phyloP scores from a whole-genome alignment of 2,329 filamentous ascomycete species.

The Clarireedia monteithiana region DNA sequence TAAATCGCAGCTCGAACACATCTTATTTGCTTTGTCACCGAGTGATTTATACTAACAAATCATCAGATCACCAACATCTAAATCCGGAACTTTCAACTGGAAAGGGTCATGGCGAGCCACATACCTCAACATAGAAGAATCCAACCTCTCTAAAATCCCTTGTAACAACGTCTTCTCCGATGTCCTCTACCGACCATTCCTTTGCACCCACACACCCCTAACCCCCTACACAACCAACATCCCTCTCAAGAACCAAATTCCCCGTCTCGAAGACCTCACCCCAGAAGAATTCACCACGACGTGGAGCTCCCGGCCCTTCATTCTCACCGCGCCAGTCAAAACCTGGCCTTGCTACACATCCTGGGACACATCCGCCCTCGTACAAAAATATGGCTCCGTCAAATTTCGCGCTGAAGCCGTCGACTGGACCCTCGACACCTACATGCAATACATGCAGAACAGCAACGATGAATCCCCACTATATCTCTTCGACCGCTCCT shows the following conservation, averaged over 20 bases:
- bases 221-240: slow-evolving; percentile 62
- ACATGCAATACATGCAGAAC: slow-evolving; percentile 72
- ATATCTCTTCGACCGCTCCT: slow-evolving; percentile 84
- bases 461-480: slow-evolving; percentile 81
- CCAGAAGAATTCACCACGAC: slow-evolving; percentile 63
- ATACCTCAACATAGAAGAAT: slow-evolving; percentile 51
- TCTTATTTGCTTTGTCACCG: background rate
- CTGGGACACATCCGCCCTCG: slow-evolving; percentile 66
- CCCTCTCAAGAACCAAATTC: slow-evolving; percentile 64
- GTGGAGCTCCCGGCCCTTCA: slow-evolving; percentile 79
- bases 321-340: slow-evolving; percentile 74
- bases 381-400: slow-evolving; percentile 54
- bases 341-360: slow-evolving; percentile 68
- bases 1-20: background rate
- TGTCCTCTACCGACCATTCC: slow-evolving; percentile 80
- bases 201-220: slow-evolving; percentile 71
- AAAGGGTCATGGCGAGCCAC: slow-evolving; percentile 79
- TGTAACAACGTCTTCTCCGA: slow-evolving; percentile 84
- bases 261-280: slow-evolving; percentile 59
- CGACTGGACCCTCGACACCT: slow-evolving; percentile 80
- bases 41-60: slow-evolving; percentile 8
- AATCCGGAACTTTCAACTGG: slow-evolving; percentile 45
- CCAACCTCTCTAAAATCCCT: slow-evolving; percentile 49
- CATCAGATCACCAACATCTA: slow-evolving; percentile 23
- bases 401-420: slow-evolving; percentile 87